A percentile compares a stretch with the other conserved stretches of the same genome.
These are phyloP conservation scores for Fusarium sambucinum DNA, from an alignment of 2,329 filamentous ascomycete genomes.

Conservation along the genomic window DNA sequence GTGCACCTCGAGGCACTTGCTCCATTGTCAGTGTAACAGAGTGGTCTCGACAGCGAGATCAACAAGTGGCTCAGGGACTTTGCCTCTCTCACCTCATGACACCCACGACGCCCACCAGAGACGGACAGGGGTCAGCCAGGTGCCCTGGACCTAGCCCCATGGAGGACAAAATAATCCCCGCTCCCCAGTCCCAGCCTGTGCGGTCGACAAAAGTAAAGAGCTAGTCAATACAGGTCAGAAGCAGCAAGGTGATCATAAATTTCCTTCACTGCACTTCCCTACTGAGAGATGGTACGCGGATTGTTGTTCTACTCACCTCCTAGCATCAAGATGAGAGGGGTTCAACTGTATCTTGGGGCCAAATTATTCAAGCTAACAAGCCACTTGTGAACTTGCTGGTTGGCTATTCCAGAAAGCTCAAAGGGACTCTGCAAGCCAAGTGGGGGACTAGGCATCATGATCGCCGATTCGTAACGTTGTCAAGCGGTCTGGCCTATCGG, in stretches of 20 bases:
- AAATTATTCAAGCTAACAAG: constrained; percentile 26
- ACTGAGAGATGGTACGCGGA: not conserved
- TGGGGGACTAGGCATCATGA: constrained; percentile 26
- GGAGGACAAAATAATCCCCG: constrained; percentile 2
- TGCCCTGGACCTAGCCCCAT: constrained; percentile 25
- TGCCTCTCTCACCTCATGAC: constrained; percentile 34
- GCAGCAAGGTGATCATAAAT: not conserved
- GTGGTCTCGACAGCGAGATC: constrained; percentile 16
- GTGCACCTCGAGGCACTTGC: not conserved
- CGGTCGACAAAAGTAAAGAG: not conserved
- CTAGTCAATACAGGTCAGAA: too few relatives aligned
- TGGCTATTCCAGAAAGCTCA: not conserved
- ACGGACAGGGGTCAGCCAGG: constrained; percentile 6
- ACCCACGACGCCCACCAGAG: not conserved
- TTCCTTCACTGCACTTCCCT: not conserved
- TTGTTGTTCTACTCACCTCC: constrained; percentile 5
- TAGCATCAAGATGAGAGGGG: constrained; percentile 26
- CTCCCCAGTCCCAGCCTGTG: not conserved
- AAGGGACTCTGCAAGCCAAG: constrained; percentile 7
- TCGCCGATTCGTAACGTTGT: constrained; percentile 41
- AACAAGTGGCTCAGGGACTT: constrained; percentile 26
- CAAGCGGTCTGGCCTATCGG: constrained; percentile 35
- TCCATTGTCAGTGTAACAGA: constrained; percentile 3
- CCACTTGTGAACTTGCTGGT: constrained; percentile 14
- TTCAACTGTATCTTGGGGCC: constrained; percentile 10